Evolutionary conservation across 306 rosid genomes (phyloP).

Genomic region (Corylus avellana): DNA sequence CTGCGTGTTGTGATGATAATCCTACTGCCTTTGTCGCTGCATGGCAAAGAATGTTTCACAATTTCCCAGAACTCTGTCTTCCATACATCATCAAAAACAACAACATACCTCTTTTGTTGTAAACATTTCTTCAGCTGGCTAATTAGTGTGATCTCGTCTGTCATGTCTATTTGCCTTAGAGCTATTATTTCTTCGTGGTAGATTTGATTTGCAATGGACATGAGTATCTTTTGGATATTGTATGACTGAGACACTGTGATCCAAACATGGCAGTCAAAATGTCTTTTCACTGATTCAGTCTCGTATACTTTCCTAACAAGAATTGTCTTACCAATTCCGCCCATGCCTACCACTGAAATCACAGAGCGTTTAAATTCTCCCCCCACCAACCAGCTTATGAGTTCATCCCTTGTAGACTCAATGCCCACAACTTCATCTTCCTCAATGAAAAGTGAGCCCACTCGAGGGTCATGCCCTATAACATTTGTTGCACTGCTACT

Average conservation of each 20-base stretch:
- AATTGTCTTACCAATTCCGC: not conserved
- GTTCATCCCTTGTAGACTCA: not conserved
- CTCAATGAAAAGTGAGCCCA: slow-evolving; percentile 2
- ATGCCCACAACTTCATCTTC: slow-evolving; percentile 1
- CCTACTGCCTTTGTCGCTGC: not conserved
- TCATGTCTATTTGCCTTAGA: not conserved
- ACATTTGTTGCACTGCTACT: not conserved
- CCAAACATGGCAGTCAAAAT: not conserved
- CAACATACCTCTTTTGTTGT: slow-evolving; percentile 1
- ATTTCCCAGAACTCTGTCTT: not conserved
- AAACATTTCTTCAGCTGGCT: not conserved
- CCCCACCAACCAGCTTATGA: not conserved
- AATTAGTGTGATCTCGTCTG: slow-evolving; percentile 1
- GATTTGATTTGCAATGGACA: not conserved
- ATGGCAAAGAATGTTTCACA: not conserved
- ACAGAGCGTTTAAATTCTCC: not conserved
- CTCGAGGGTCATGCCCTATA: not conserved
- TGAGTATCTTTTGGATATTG: not conserved
- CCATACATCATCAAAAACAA: slow-evolving; percentile 2
- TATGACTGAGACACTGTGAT: slow-evolving; percentile 7
- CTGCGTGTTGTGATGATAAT: not conserved
- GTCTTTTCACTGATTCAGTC: not conserved
- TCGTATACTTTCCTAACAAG: not conserved
- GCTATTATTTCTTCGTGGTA: not conserved
- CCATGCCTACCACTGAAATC: slow-evolving; percentile 3